A percentile compares a stretch with the other conserved stretches of the same genome.
Evolutionary conservation across 768 basidiomycete genomes (phyloP).

Genomic region (Holtermannia corniformis): DNA sequence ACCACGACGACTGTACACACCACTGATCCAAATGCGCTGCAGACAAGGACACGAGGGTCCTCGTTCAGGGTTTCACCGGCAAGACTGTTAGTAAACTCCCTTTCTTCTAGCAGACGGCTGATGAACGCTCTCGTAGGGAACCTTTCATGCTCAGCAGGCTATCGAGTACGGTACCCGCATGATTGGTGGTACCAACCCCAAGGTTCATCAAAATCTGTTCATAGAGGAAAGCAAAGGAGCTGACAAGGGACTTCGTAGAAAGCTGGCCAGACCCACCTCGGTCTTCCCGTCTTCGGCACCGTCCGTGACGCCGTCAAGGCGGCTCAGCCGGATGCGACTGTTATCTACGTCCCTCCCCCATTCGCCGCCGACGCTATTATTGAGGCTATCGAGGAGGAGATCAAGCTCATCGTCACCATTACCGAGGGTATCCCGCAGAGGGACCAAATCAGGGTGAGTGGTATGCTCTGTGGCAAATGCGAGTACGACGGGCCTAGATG

Average conservation of each 20-base stretch:
- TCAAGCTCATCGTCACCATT: constrained; percentile 93
- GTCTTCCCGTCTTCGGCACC: constrained; percentile 83
- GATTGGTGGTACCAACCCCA: constrained; percentile 84
- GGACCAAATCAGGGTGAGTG: constrained; percentile 70
- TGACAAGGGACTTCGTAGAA: constrained; percentile 56
- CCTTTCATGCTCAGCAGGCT: constrained; percentile 92
- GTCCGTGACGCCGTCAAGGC: constrained; percentile 86
- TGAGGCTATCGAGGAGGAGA: constrained; percentile 97
- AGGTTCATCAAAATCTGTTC: constrained; percentile 29
- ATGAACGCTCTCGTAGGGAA: constrained; percentile 50
- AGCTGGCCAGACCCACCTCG: constrained; percentile 89
- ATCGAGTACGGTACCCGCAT: constrained; percentile 91
- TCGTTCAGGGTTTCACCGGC: constrained; percentile 74
- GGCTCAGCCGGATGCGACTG: constrained; percentile 79
- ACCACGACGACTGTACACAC: background rate
- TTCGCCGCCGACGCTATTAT: constrained; percentile 93
- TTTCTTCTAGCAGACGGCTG: background rate
- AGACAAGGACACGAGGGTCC: constrained; percentile 85
- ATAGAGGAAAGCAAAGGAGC: background rate
- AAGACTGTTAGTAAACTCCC: constrained; percentile 63
- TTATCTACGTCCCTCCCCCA: constrained; percentile 97
- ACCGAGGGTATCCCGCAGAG: constrained; percentile 98
- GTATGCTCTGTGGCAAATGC: no score
- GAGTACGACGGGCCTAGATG: no score
- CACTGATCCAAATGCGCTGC: background rate